These are phyloP conservation scores for Ceratocystis ficicola DNA, from an alignment of 2,329 filamentous ascomycete genomes.

Conservation along the genomic window DNA sequence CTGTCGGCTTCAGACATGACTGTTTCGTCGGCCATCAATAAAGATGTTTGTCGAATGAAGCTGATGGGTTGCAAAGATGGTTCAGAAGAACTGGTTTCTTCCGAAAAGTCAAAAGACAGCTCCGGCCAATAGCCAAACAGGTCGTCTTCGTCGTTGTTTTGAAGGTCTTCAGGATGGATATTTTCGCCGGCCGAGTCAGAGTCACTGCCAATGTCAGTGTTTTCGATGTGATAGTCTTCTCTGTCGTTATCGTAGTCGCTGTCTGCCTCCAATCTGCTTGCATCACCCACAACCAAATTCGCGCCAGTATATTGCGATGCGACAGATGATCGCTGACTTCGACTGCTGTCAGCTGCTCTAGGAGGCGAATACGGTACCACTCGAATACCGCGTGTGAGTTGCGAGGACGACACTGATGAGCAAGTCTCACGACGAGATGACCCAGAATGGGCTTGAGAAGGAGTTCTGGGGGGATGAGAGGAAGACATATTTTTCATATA, in stretches of 20 bases:
- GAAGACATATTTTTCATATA: constrained; percentile 11
- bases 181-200: neutral
- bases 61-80: constrained; percentile 20
- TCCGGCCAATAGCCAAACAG: neutral
- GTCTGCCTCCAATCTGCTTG: constrained; percentile 8
- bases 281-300: constrained; percentile 19
- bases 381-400: constrained; percentile 35
- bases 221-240: constrained; percentile 7
- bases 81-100: constrained; percentile 18
- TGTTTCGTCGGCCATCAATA: constrained; percentile 19
- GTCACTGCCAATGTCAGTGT: neutral
- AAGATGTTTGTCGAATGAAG: constrained; percentile 18
- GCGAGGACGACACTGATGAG: constrained; percentile 25
- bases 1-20: constrained; percentile 15
- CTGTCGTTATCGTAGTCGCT: too few species aligned
- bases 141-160: constrained; percentile 8
- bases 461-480: constrained; percentile 25
- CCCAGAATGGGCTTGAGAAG: constrained; percentile 21
- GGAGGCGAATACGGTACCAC: constrained; percentile 40
- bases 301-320: constrained; percentile 16
- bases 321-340: constrained; percentile 23
- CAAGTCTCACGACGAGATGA: constrained; percentile 20
- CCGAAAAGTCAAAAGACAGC: constrained; percentile 21
- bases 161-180: neutral
- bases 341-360: constrained; percentile 28